phyloP scores from a whole-genome alignment of 2,329 filamentous ascomycete species.

The Ophiocordyceps camponoti-saundersi region DNA sequence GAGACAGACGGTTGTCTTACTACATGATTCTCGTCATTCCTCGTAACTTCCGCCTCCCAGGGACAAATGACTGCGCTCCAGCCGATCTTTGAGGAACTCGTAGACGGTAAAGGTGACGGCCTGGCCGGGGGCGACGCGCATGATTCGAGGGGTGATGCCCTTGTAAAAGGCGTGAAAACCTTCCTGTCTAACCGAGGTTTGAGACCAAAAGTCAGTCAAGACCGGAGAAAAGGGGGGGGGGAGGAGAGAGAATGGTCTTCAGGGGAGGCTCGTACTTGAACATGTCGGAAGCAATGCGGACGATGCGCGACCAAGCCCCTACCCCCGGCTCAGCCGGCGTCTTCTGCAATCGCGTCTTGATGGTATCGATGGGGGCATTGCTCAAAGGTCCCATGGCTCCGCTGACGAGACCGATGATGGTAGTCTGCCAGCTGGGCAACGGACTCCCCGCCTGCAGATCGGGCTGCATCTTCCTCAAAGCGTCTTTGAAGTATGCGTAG shows the following conservation, averaged over 20 bases:
- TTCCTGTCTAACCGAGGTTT: constrained; percentile 74
- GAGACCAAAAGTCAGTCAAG: neutral
- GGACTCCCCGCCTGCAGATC: constrained; percentile 39
- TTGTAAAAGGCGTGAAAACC: constrained; percentile 94
- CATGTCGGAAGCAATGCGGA: constrained; percentile 64
- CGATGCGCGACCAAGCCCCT: constrained; percentile 64
- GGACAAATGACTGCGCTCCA: constrained; percentile 48
- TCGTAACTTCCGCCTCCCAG: constrained; percentile 48
- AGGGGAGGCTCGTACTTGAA: too few species aligned
- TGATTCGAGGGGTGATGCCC: constrained; percentile 92
- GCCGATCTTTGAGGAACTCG: constrained; percentile 55
- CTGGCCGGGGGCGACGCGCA: constrained; percentile 93
- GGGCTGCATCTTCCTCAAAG: constrained; percentile 56
- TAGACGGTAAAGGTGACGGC: constrained; percentile 65
- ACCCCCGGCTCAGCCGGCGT: constrained; percentile 69
- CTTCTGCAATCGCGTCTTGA: constrained; percentile 93
- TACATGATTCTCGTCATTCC: constrained; percentile 28
- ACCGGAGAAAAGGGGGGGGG: constrained; percentile 4
- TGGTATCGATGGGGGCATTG: constrained; percentile 96
- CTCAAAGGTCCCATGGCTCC: constrained; percentile 92
- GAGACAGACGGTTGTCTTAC: neutral
- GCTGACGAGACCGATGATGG: constrained; percentile 73
- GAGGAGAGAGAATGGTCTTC: too few species aligned
- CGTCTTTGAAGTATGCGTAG: constrained; percentile 82
- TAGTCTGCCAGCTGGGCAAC: constrained; percentile 80